Percentiles rank a stretch among this genome's conserved stretches.
Conservation (phyloP, 2,329 filamentous ascomycete species). For the Diaporthe capsici region DNA sequence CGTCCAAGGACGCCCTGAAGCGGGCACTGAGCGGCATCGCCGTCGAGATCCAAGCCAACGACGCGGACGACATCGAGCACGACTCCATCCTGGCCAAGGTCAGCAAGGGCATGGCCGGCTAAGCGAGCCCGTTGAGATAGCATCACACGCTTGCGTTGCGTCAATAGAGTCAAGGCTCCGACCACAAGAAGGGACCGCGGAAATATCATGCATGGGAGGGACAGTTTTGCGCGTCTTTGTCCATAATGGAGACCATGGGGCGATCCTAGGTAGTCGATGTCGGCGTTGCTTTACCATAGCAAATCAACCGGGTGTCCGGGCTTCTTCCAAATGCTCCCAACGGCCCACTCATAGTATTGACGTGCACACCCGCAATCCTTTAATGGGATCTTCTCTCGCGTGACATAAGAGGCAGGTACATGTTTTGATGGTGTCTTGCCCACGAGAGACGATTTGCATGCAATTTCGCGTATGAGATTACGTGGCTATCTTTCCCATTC, state of each 20-base stretch:
- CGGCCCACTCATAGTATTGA: not conserved
- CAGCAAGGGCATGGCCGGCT: conserved; percentile 70
- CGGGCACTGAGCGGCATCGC: conserved; percentile 82
- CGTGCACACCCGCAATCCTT: not conserved
- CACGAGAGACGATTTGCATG: not conserved
- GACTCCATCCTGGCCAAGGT: conserved; percentile 77
- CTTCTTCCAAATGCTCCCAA: conserved; percentile 19
- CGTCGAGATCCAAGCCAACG: conserved; percentile 86
- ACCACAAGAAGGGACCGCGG: conserved; percentile 5
- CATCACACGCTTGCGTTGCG: conserved; percentile 37
- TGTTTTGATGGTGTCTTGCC: not conserved
- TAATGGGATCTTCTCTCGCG: not conserved
- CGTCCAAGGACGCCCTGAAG: conserved; percentile 90
- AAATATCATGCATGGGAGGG: conserved; percentile 31
- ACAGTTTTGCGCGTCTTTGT: conserved; percentile 38
- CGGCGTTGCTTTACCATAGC: conserved; percentile 40
- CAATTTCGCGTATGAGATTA: conserved; percentile 9
- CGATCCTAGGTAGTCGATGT: conserved; percentile 36
- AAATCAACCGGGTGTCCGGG: conserved; percentile 38
- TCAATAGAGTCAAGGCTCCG: conserved; percentile 35
- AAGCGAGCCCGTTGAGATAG: conserved; percentile 14
- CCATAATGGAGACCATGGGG: conserved; percentile 39
- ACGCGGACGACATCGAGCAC: conserved; percentile 85
- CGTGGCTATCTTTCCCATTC: not conserved
- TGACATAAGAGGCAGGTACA: not conserved